Base-by-base conservation (phyloP, 179 eudicot species). In the Silene coronaria region DNA sequence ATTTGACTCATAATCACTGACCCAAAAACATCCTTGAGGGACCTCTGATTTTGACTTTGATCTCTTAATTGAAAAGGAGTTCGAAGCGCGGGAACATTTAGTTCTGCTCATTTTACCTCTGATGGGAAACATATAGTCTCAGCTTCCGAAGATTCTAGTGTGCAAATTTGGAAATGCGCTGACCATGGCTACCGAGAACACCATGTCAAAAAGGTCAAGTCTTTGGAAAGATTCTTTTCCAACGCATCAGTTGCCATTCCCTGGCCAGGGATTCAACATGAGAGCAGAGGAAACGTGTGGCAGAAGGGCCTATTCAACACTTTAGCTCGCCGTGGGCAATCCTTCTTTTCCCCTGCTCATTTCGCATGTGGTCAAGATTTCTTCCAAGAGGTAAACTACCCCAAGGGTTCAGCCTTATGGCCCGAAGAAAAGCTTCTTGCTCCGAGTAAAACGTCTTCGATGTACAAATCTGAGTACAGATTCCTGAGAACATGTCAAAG, bases 401-500 rank as follows among this genome's bases (percentile, higher is more conserved):
- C 90, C 32, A 90, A 88, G 75, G 96, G 90, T 63, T 86, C 97
- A 1, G 93, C 96, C 55, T 89, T 96, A 67, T 94, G 97, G 96
- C 98, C 98, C 0, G 98, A 93, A 83, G 98, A 94, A 78, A 94
- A 89, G 84, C 93, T 94, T 67, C 84, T 85, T 63, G 36, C 78
- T 61, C 75, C 85, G 21, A 75, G 80, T 53, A 2, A 24, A 28
- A 19, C 85, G 9, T 73, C 87, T 23, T 77, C 81, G 12, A 79
- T 93, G 74, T 80, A 83, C 75, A 92, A 83, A 81, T 85, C 96
- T 5, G 88, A 87, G 72, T 90, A 86, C 82, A 90, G 85, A 73
- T 87, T 94, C 70, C 80, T 94, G 45, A 91, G 78, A 85, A 72
- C 84, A 42, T 91, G 87, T 82, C 93, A 87, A 79, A 87, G 88